A percentile compares a stretch with the other conserved stretches of the same genome.
Conservation (phyloP, 345 rosid species). For the Excoecaria cochinchinensis region DNA sequence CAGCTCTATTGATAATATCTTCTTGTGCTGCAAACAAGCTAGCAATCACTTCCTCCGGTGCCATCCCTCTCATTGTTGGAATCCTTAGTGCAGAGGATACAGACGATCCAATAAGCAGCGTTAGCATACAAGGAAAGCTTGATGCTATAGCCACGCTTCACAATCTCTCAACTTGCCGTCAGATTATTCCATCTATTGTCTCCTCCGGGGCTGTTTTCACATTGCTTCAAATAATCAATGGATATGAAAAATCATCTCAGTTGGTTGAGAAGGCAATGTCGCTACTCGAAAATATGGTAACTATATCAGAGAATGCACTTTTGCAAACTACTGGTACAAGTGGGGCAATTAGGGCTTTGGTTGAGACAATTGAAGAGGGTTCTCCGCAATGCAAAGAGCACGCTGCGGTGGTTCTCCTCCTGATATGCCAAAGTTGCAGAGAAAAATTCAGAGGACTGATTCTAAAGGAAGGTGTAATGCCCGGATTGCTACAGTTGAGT, state of each 20-base stretch:
- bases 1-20: conserved; percentile 66
- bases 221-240: conserved; percentile 50
- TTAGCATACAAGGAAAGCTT: conserved; percentile 45
- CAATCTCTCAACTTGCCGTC: conserved; percentile 66
- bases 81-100: conserved; percentile 23
- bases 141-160: conserved; percentile 73
- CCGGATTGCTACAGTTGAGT: conserved; percentile 74
- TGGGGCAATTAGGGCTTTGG: conserved; percentile 56
- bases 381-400: conserved; percentile 61
- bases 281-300: conserved; percentile 47
- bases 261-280: conserved; percentile 57
- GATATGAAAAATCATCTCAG: conserved; percentile 45
- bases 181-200: conserved; percentile 46
- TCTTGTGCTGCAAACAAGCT: conserved; percentile 68
- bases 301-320: conserved; percentile 42
- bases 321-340: conserved; percentile 28
- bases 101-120: conserved; percentile 5
- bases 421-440: conserved; percentile 56
- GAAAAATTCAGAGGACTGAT: conserved; percentile 67
- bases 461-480: conserved; percentile 74
- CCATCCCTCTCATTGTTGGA: conserved; percentile 45
- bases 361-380: conserved; percentile 81
- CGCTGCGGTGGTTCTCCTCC: conserved; percentile 62
- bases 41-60: conserved; percentile 56
- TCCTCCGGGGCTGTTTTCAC: conserved; percentile 47